Base-by-base conservation (phyloP, 768 basidiomycete genomes). In the Tubosaeta brunneosetosa region DNA sequence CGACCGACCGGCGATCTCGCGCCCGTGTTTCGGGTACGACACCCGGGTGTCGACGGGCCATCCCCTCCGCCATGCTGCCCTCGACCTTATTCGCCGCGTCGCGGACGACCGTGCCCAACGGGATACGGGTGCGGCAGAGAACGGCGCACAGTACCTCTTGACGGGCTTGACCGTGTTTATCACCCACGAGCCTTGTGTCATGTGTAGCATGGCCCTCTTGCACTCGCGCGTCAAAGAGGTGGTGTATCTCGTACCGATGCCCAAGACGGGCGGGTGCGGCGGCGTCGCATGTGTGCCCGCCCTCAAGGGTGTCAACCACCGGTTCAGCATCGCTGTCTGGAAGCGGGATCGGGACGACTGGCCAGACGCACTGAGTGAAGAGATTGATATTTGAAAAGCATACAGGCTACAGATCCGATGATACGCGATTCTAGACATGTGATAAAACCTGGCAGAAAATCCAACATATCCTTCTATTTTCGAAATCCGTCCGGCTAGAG, bases 141-240 rank as follows among this genome's bases (percentile, higher is more conserved):
- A 90, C 59, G 87, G 90, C 13, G 73, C 84, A 1, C 86, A 88
- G 63, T 99, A 99, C 69, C 84, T 97, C 41, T 77, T 98, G 25
- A 97, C 93, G 0, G 83, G 84, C 2, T 78, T 84, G 16, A 83
- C 85, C 1, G 75, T 97, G 25, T 98, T 98, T 73, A 82, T 84
- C 49, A 91, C 92, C 10, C 95, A 99, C 70, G 97, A 99, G 61
- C 97, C 97, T 0, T 99, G 97, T 61, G 80, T 99, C 51, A 93
- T 98, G 91, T 99, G 97, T 68, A 83, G 85, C 61, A 99, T 99
- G 97, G 91, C 94, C 2, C 72, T 98, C 19, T 73, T 97, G 6
- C 97, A 99, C 69, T 94, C 91, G 1, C 82, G 97, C n/a, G 91
- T 97, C 51, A 86, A 88, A 61, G 85, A 93, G 55, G 79, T 98